Base-by-base conservation (phyloP, 2,329 filamentous ascomycete species). In the Tolypocladium capitatum region DNA sequence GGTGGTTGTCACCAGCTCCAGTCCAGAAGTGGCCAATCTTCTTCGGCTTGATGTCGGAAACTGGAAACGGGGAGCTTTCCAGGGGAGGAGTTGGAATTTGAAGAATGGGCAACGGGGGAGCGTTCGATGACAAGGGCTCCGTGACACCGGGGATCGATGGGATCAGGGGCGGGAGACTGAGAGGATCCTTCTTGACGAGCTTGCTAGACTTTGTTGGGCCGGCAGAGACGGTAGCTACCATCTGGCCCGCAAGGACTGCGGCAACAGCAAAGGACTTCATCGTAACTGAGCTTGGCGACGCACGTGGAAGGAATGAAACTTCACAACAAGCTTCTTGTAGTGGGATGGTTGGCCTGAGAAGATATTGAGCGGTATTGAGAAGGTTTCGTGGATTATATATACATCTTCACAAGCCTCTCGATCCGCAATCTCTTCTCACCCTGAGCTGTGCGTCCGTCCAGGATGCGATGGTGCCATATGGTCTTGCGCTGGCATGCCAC, bases 1-100 rank as follows among this genome's bases (percentile, higher is more conserved):
- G 76, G 43, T 70, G 56, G 55, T 81, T 80, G 55, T 81, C 76
- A 33, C 74, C 78, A 32, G 78, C 68, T 18, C 71, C 77, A 46
- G 76, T 79, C 76, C 76, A 81, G 64, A 81, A 80, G 62, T 80
- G 80, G 0, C 76, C 78, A 57, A 81, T 76, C 66, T 81, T 81
- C 72, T 81, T 81, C 28, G 78, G 78, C 63, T 74, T 75, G 57
- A 81, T 71, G 50, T 75, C 64, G 57, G 72, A 75, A 3, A 68
- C 63, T 11, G 63, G 66, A 51, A 79, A 80, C 7, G 71, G 72
- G 9, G 69, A 70, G 53, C 73, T 76, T 2, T 68, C 63, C n/a
- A 80, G 59, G 0, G 77, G 71, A 44, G 77, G 77, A n/a, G 74
- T 78, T 2, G 77, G 78, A 5, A 76, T 47, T 56, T 81, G 77